Base-by-base conservation (phyloP, 306 rosid species). In the Prinsepia uniflora region DNA sequence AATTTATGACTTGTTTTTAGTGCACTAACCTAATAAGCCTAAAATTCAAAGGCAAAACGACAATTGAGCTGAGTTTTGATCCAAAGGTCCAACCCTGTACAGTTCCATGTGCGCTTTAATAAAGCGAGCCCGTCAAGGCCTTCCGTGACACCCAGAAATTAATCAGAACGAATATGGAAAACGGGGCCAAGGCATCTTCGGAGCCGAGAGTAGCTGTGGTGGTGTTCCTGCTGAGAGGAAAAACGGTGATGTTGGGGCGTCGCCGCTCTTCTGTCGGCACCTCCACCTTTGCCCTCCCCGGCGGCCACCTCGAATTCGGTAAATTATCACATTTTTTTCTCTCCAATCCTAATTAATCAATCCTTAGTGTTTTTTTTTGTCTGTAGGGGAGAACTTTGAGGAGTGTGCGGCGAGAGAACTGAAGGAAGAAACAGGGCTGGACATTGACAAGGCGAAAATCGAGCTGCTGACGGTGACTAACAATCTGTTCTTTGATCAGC, bases 401-500 rank as follows among this genome's bases (percentile, higher is more conserved):
- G 96, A 85, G 75, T 91, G 97, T 41, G 91, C 84, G 0, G 70
- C 14, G 17, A 83, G 97, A 56, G 97, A 91, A 53, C 11, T 85
- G 81, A 91, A 78, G 60, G 97, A 91, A 70, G 97, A 91, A 81
- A 86, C 91, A 0, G 96, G 87, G n/a, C 5, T 91, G 68, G 84
- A 75, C 10, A 59, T 85, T 5, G 75, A 59, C 18, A 24, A 59
- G n/a, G 45, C 62, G 45, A 78, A 84, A 15, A 12, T 63, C 0
- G 87, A 88, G 82, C 66, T 76, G 4, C 6, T 91, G n/a, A 86
- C 81, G 6, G 86, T 84, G 12, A 91, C 81, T 0, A 91, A 88
- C 81, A 83, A 79, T 43, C 50, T 91, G 52, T 67, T 86, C 50
- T 5, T 76, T 68, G 82, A 83, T 0, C 58, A 80, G n/a, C 73